phyloP scores from a whole-genome alignment of 257 asterid genomes.

The Scutellaria baicalensis region DNA sequence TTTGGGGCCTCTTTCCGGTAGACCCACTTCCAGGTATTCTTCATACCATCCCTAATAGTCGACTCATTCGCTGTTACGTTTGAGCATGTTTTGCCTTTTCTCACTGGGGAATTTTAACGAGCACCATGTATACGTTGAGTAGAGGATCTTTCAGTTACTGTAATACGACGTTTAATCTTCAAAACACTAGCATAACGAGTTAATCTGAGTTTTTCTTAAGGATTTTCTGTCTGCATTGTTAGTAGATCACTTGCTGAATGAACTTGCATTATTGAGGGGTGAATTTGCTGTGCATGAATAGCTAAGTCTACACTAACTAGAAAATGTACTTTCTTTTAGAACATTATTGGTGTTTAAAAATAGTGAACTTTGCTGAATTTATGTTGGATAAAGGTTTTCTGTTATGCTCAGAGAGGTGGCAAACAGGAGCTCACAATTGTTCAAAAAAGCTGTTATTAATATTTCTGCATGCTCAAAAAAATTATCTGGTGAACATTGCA shows the following conservation, averaged over 20 bases:
- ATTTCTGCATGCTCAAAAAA: too few species aligned
- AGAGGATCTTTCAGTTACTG: not conserved
- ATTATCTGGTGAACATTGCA: too few species aligned
- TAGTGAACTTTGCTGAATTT: not conserved
- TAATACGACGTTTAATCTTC: not conserved
- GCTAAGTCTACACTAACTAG: not conserved
- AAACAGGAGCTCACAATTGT: too few species aligned
- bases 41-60: not conserved
- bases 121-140: conserved; percentile 8
- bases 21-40: conserved; percentile 82
- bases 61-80: not conserved
- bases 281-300: not conserved
- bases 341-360: not conserved
- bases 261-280: not conserved
- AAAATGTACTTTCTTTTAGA: not conserved
- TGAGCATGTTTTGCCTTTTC: not conserved
- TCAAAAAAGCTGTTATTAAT: too few species aligned
- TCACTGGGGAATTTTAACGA: conserved; percentile 24
- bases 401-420: not conserved
- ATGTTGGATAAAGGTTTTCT: not conserved
- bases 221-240: not conserved
- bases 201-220: not conserved
- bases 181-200: not conserved
- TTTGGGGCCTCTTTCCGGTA: conserved; percentile 83
- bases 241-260: not conserved